phyloP scores from a whole-genome alignment of 2,329 filamentous ascomycete genomes.

The Botrytis deweyae region DNA sequence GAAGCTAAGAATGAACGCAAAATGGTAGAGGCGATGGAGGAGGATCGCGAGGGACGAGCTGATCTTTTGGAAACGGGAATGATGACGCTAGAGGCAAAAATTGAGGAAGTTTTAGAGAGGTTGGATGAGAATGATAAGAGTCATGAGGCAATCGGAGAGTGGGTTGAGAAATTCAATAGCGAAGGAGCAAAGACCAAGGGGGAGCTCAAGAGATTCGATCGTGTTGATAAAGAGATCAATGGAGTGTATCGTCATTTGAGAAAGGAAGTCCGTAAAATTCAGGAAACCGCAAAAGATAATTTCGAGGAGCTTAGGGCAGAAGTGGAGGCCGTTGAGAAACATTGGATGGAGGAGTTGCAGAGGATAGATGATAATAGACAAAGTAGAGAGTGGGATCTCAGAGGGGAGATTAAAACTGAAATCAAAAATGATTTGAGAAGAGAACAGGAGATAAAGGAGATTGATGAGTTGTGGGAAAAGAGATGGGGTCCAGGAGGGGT shows the following conservation, averaged over 20 bases:
- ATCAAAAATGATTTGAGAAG: not conserved
- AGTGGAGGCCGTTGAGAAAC: accelerated
- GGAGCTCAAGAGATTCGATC: not conserved
- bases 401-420: not conserved
- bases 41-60: not conserved
- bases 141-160: not conserved
- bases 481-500: not conserved
- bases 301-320: not conserved
- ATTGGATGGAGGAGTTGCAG: not conserved
- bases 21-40: not conserved
- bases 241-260: not conserved
- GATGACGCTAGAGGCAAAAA: not conserved
- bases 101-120: not conserved
- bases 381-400: not conserved
- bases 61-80: not conserved
- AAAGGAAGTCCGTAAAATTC: not conserved
- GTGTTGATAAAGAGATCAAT: not conserved
- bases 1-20: not conserved
- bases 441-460: not conserved
- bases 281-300: not conserved
- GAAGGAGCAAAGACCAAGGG: not conserved
- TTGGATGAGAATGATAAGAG: not conserved
- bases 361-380: not conserved
- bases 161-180: not conserved
- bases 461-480: not conserved